Conservation (phyloP, 2,329 filamentous ascomycete species). For the Hypoxylon sp. region DNA sequence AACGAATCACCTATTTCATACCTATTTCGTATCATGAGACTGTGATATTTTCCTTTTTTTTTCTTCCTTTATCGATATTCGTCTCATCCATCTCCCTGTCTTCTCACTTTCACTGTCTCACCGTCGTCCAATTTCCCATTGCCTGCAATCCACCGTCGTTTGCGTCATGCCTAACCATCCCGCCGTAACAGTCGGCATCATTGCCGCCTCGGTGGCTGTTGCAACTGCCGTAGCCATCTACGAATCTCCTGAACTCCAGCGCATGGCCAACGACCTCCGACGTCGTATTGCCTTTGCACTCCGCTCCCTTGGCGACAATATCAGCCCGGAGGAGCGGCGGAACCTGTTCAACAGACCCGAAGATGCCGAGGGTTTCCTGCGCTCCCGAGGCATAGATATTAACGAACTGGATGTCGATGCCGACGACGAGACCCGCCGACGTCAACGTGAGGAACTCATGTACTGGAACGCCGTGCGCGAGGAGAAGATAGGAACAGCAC, state of each 20-base stretch:
- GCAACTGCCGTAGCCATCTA: slow-evolving; percentile 68
- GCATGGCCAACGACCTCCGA: slow-evolving; percentile 67
- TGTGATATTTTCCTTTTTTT: no score
- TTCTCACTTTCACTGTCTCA: slow-evolving; percentile 2
- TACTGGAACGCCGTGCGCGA: slow-evolving; percentile 69
- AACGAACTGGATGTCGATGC: slow-evolving; percentile 62
- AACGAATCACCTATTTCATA: slow-evolving; percentile 26
- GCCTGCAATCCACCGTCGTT: slow-evolving; percentile 1
- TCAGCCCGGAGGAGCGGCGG: slow-evolving; percentile 57
- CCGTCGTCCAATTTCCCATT: slow-evolving; percentile 11
- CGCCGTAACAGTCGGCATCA: slow-evolving; percentile 63
- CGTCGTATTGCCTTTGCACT: slow-evolving; percentile 67
- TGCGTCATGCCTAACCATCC: slow-evolving; percentile 64
- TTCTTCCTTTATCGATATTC: slow-evolving; percentile 6
- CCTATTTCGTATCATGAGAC: slow-evolving; percentile 7
- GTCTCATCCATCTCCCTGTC: background rate
- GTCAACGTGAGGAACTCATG: slow-evolving; percentile 70
- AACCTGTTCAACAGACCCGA: slow-evolving; percentile 71
- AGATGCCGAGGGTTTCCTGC: slow-evolving; percentile 69
- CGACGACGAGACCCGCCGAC: slow-evolving; percentile 66
- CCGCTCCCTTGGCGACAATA: slow-evolving; percentile 65
- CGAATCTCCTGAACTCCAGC: slow-evolving; percentile 69
- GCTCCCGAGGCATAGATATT: slow-evolving; percentile 54
- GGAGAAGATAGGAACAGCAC: slow-evolving; percentile 54
- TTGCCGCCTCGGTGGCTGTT: slow-evolving; percentile 64